phyloP scores from a whole-genome alignment of 495 filamentous ascomycete genomes.

The Filosporella fistucella region DNA sequence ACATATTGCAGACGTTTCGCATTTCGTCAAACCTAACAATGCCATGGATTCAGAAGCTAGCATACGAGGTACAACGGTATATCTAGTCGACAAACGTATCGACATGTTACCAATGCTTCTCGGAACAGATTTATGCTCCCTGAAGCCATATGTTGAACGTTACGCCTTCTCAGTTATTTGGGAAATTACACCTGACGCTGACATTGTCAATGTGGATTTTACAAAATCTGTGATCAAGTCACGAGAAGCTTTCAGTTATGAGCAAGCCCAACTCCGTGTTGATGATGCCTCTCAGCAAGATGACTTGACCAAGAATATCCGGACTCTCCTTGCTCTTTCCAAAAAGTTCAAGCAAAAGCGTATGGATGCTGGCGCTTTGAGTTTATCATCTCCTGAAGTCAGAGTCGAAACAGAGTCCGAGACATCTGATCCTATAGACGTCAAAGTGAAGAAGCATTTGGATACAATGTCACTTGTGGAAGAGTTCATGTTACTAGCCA shows the following conservation, averaged over 20 bases:
- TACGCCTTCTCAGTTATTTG: conserved; percentile 94
- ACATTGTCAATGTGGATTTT: conserved; percentile 77
- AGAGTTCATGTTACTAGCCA: conserved; percentile 99
- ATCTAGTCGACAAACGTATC: conserved; percentile 97
- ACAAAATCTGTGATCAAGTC: conserved; percentile 98
- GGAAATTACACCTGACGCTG: conserved; percentile 83
- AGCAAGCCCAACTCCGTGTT: conserved; percentile 88
- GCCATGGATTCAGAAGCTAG: conserved; percentile 95
- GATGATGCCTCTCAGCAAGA: conserved; percentile 83
- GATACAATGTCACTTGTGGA: conserved; percentile 97
- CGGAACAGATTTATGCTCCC: conserved; percentile 91
- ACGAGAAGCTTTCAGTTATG: conserved; percentile 97
- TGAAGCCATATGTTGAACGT: conserved; percentile 96
- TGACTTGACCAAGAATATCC: conserved; percentile 86
- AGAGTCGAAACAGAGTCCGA: conserved; percentile 90
- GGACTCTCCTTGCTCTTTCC: conserved; percentile 79
- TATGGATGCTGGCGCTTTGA: conserved; percentile 92
- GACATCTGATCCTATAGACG: conserved; percentile 91
- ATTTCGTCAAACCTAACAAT: conserved; percentile 96
- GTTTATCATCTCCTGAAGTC: conserved; percentile 92
- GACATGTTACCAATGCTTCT: conserved; percentile 97
- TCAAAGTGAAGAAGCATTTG: conserved; percentile 90
- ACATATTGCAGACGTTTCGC: conserved; percentile 98
- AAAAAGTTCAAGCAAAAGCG: conserved; percentile 94
- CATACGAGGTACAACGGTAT: conserved; percentile 91